Percentiles rank a stretch among this genome's conserved stretches.
Evolutionary conservation across 345 rosid species (phyloP).

Genomic region (Eutrema japonicum): DNA sequence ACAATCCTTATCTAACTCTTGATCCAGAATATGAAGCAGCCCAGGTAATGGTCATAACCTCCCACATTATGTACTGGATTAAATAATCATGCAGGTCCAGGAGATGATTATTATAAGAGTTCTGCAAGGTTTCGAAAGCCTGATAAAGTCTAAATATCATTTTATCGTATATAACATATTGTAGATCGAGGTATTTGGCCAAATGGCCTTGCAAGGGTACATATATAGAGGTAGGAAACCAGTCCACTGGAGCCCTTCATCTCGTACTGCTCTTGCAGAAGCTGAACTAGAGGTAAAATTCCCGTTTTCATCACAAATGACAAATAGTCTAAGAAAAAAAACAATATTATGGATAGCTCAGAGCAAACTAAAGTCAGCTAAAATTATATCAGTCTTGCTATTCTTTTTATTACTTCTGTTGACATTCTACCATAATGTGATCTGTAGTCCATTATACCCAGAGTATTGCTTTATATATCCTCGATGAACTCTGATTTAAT

Average conservation of each 20-base stretch:
- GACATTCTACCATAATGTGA: slow-evolving; percentile 10
- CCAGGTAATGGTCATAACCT: slow-evolving; percentile 63
- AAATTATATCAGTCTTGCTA: slow-evolving; percentile 22
- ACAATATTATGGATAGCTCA: not conserved
- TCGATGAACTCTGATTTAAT: not conserved
- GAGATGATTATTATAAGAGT: slow-evolving; percentile 9
- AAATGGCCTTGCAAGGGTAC: slow-evolving; percentile 86
- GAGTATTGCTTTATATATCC: slow-evolving; percentile 7
- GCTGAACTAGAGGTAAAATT: slow-evolving; percentile 90
- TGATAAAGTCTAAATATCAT: slow-evolving; percentile 26
- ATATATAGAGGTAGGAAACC: slow-evolving; percentile 96
- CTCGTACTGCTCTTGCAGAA: slow-evolving; percentile 98
- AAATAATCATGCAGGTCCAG: slow-evolving; percentile 1
- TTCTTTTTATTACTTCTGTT: slow-evolving; percentile 16
- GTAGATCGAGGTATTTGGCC: slow-evolving; percentile 91
- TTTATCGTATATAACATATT: slow-evolving; percentile 33
- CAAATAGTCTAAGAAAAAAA: slow-evolving; percentile 6
- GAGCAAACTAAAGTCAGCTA: slow-evolving; percentile 8
- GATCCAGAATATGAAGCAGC: slow-evolving; percentile 97
- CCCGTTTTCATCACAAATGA: slow-evolving; percentile 5
- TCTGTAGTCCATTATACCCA: slow-evolving; percentile 4
- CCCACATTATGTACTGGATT: slow-evolving; percentile 19
- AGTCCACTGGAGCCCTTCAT: slow-evolving; percentile 98
- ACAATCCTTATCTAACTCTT: slow-evolving; percentile 79
- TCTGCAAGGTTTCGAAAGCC: slow-evolving; percentile 21